Percentiles rank a stretch among this genome's conserved stretches.
Conservation (phyloP, 179 eudicot species). For the Amaranthus tricolor region DNA sequence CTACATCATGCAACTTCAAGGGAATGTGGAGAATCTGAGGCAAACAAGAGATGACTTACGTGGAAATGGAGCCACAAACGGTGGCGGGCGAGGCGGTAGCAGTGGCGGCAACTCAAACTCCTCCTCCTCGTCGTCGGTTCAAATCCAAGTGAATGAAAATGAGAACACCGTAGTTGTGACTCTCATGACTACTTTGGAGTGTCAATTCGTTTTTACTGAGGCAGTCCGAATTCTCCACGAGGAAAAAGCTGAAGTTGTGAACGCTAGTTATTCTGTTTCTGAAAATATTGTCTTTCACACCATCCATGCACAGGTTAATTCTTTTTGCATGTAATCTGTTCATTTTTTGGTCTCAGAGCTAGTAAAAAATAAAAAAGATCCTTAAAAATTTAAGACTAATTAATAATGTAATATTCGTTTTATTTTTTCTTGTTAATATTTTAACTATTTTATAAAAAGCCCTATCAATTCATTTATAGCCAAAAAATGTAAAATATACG, state of each 20-base stretch:
- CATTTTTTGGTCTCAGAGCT: too few relatives aligned
- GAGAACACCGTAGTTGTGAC: constrained; percentile 46
- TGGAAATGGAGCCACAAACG: constrained; percentile 15
- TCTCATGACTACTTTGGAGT: constrained; percentile 51
- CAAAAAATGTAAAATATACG: too few relatives aligned
- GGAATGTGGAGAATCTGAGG: constrained; percentile 24
- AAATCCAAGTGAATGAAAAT: constrained; percentile 43
- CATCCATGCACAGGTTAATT: constrained; percentile 54
- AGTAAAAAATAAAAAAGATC: too few relatives aligned
- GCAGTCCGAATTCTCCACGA: constrained; percentile 53
- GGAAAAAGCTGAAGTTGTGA: constrained; percentile 57
- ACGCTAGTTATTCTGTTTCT: constrained; percentile 52
- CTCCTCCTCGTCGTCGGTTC: constrained; percentile 22
- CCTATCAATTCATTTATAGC: too few relatives aligned
- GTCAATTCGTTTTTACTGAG: constrained; percentile 55
- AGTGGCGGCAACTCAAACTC: neutral
- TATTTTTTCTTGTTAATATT: too few relatives aligned
- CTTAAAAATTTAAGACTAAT: too few relatives aligned
- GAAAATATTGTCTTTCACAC: constrained; percentile 56
- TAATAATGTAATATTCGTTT: too few relatives aligned
- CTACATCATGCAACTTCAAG: constrained; percentile 23
- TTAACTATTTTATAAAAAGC: too few relatives aligned
- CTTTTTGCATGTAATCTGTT: neutral
- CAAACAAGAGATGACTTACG: constrained; percentile 29
- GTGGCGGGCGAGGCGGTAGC: neutral